Evolutionary conservation across 176 grass and related monocot genomes (phyloP).

Genomic region (Musa troglodytarum): DNA sequence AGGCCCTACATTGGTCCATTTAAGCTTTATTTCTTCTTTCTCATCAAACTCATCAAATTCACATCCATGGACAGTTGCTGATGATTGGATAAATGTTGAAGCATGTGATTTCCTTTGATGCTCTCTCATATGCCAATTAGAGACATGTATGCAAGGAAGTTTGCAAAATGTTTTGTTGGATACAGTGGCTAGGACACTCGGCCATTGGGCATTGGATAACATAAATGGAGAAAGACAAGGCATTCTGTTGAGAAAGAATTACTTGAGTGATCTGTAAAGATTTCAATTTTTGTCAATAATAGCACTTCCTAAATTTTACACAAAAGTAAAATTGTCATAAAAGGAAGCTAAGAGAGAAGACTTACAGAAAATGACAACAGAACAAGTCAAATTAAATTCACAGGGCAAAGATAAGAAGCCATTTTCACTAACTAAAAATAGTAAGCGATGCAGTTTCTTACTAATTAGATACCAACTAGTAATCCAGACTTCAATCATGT

Average conservation of each 20-base stretch:
- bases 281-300: background rate
- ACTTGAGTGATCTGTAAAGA: background rate
- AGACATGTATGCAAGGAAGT: background rate
- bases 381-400: background rate
- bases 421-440: background rate
- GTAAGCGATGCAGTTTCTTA: background rate
- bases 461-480: no score
- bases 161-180: background rate
- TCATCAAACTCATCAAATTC: slow-evolving; percentile 4
- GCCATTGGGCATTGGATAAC: background rate
- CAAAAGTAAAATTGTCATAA: background rate
- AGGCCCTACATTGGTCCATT: slow-evolving; percentile 38
- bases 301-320: background rate
- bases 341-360: background rate
- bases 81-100: background rate
- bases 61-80: background rate
- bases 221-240: slow-evolving; percentile 3
- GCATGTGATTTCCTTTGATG: background rate
- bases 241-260: slow-evolving; percentile 5
- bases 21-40: slow-evolving; percentile 29
- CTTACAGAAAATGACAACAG: background rate
- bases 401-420: background rate
- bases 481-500: no score
- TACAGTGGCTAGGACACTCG: background rate
- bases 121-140: background rate